Percentiles rank a stretch among this genome's conserved stretches.
These are phyloP conservation scores for Neurospora cerealis DNA, from an alignment of 495 filamentous ascomycete species.

Conservation along the genomic window DNA sequence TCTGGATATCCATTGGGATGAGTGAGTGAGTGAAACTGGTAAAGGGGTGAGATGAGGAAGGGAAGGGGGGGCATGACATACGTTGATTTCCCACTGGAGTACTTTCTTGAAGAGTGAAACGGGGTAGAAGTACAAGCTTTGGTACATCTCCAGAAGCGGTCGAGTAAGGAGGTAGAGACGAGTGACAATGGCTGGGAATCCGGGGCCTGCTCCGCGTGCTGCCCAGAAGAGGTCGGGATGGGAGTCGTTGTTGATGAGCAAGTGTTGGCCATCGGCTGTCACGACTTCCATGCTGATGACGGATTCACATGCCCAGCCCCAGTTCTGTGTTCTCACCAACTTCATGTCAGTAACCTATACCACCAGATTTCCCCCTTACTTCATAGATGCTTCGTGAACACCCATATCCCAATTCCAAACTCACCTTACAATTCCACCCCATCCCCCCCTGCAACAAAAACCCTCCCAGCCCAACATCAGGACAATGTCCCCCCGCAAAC, in stretches of 20 bases:
- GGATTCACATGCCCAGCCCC: slow-evolving; percentile 47
- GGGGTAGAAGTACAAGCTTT: slow-evolving; percentile 37
- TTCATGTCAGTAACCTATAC: not conserved
- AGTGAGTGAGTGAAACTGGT: not conserved
- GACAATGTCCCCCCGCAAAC: slow-evolving; percentile 46
- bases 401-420: slow-evolving; percentile 4
- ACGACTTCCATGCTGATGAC: slow-evolving; percentile 40
- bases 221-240: slow-evolving; percentile 42
- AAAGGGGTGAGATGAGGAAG: not conserved
- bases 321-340: slow-evolving; percentile 19
- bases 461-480: slow-evolving; percentile 46
- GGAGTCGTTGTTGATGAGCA: slow-evolving; percentile 30
- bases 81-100: slow-evolving; percentile 33
- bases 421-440: slow-evolving; percentile 43
- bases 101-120: slow-evolving; percentile 28
- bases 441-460: slow-evolving; percentile 47
- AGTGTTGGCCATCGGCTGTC: slow-evolving; percentile 29
- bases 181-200: slow-evolving; percentile 41
- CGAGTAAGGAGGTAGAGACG: slow-evolving; percentile 34
- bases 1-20: slow-evolving; percentile 7
- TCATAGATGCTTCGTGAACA: not conserved
- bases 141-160: slow-evolving; percentile 24
- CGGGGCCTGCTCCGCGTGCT: slow-evolving; percentile 41
- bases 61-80: slow-evolving; percentile 4
- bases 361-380: too few species aligned